Evolutionary conservation across 352 stramenopile genomes (phyloP).

Genomic region (Peronospora farinosa): DNA sequence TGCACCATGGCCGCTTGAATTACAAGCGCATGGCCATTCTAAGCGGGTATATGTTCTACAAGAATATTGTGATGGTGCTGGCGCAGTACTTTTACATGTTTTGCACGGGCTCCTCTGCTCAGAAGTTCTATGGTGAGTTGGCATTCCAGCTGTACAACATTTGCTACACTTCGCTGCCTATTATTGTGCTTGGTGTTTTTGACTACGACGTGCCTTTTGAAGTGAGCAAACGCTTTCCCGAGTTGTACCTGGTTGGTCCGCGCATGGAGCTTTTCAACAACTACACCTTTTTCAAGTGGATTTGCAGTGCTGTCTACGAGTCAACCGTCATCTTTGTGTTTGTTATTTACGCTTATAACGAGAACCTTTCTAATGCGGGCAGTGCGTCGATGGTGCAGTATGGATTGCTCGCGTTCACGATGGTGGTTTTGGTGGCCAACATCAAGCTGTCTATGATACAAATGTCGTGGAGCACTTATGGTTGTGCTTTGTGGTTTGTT

Average conservation of each 20-base stretch:
- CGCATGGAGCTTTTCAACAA: conserved; percentile 80
- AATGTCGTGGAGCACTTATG: conserved; percentile 66
- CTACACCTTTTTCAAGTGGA: conserved; percentile 81
- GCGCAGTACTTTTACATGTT: conserved; percentile 90
- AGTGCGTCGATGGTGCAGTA: conserved; percentile 90
- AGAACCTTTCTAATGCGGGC: conserved; percentile 62
- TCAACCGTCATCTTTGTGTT: conserved; percentile 64
- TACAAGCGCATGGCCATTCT: conserved; percentile 93
- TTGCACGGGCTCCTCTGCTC: conserved; percentile 86
- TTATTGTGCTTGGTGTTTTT: conserved; percentile 73
- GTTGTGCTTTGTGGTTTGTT: conserved; percentile 44
- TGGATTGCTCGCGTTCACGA: conserved; percentile 89
- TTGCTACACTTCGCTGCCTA: conserved; percentile 89
- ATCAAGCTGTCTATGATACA: conserved; percentile 86
- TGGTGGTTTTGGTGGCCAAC: conserved; percentile 91
- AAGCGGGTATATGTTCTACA: conserved; percentile 98
- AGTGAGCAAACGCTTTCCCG: conserved; percentile 54
- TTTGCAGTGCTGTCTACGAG: conserved; percentile 72
- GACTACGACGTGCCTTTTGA: conserved; percentile 77
- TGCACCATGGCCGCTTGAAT: conserved; percentile 96
- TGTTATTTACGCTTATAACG: conserved; percentile 65
- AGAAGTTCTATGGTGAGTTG: conserved; percentile 80
- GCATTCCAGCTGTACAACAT: conserved; percentile 91
- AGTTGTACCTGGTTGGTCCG: conserved; percentile 70
- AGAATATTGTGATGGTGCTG: conserved; percentile 92